Evolutionary conservation across 805 yeast genomes (phyloP), one percentile per base, ranked within the genome.

Genomic region (Candida nemodendra): DNA sequence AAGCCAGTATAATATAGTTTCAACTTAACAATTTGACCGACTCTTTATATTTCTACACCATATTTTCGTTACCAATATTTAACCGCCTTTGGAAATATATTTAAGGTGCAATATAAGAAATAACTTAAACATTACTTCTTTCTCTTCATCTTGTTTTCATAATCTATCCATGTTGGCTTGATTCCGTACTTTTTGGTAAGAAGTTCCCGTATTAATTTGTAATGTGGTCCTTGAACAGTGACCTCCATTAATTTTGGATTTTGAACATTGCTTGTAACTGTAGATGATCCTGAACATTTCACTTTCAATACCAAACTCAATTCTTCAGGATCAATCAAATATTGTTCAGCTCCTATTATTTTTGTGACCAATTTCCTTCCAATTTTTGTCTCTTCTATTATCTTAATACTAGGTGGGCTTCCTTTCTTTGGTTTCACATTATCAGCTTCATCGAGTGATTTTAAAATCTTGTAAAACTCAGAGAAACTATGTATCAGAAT

Each of bases 151-250:
- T 79, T 82, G 51, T 84, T 84, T 39, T 74, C 79, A 40, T 76
- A 73, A 17, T 72, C 74, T 13, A 91, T 79, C 81, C 83, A 84
- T 13, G 71, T 59, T 4, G 72, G 57, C 17, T 83, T 81, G 18
- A 91, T 62, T 0, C 95, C 95, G 36, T 69, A 66, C 41, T 78
- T 66, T 4, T 64, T 65, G 30, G 65, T 71, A 40, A 90, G 62
- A 30, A 81, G 57, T 2, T 79, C 81, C n/a, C 71, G 64, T 9
- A 84, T 76, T 0, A 72, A 58, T 32, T 76, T 72, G 17, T 79
- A 79, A 57, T 91, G 98, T 2, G 91, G 84, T 0, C 99, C 99
- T 64, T 93, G 98, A 2, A 93, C 95, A 32, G 79, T 72, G 4
- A 93, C 88, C 51, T 86, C 95, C 27, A 69, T 59, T 0, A 73